Conservation (phyloP, 371 early-diverging fungal genomes). For the Cokeromyces recurvatus region DNA sequence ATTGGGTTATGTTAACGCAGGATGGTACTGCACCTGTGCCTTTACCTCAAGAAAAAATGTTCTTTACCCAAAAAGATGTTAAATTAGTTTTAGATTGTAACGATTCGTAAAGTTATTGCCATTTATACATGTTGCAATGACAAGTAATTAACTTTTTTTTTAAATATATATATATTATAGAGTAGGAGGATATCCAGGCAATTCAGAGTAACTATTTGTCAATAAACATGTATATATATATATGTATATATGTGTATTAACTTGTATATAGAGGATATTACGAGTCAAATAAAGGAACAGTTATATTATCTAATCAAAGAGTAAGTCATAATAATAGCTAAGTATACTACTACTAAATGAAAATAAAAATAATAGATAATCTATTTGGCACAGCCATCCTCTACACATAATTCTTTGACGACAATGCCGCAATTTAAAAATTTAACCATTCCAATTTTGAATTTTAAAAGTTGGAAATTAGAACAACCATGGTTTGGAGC, state of each 20-base stretch:
- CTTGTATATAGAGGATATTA: conserved; percentile 17
- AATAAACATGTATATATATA: not conserved
- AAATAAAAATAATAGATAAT: conserved; percentile 20
- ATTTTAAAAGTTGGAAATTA: conserved; percentile 37
- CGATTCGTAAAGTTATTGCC: conserved; percentile 24
- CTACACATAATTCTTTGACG: too few species aligned
- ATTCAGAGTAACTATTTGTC: conserved; percentile 33
- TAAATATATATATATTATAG: too few species aligned
- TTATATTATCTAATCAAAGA: conserved; percentile 44
- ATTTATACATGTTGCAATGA: too few species aligned
- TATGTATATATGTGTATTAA: too few species aligned
- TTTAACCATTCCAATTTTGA: conserved; percentile 41
- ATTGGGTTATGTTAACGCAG: conserved; percentile 47
- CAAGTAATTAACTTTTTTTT: too few species aligned
- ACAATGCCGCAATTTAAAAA: conserved; percentile 22
- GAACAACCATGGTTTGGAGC: conserved; percentile 59
- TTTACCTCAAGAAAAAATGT: conserved; percentile 48
- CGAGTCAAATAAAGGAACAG: conserved; percentile 31
- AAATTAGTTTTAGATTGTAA: conserved; percentile 35
- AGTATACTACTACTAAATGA: not conserved
- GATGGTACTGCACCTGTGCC: conserved; percentile 35
- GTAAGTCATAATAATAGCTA: conserved; percentile 13
- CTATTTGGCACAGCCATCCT: conserved; percentile 26
- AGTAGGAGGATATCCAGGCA: conserved; percentile 35
- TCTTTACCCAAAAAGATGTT: conserved; percentile 29